Conservation (phyloP, 805 yeast genomes). For the Candida cerambycidarum region DNA sequence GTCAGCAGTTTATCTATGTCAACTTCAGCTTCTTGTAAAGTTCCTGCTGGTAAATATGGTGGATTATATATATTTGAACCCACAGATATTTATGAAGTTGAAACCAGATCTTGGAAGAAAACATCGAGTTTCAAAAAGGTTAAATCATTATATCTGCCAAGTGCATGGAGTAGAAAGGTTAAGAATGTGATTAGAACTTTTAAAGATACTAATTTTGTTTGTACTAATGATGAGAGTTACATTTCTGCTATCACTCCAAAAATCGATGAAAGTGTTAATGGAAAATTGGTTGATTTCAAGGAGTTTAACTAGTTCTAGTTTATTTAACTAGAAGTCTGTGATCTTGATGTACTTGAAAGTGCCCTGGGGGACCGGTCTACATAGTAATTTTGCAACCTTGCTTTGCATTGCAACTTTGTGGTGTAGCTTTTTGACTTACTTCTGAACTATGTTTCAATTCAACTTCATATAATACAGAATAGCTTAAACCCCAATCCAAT, state of each 20-base stretch:
- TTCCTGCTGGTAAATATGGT: conserved; percentile 13
- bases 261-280: conserved; percentile 2
- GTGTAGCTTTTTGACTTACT: no score
- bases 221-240: conserved; percentile 8
- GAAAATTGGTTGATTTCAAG: conserved; percentile 2
- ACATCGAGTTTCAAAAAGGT: background rate
- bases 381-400: no score
- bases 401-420: no score
- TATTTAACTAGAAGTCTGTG: background rate
- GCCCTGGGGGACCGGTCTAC: no score
- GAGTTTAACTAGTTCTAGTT: background rate
- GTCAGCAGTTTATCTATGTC: conserved; percentile 2
- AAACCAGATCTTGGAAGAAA: conserved; percentile 13
- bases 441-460: no score
- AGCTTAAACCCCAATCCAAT: no score
- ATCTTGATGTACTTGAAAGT: no score
- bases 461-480: no score
- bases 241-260: background rate
- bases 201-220: conserved; percentile 6
- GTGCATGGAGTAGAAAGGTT: conserved; percentile 8
- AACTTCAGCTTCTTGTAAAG: conserved; percentile 11
- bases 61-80: conserved; percentile 15
- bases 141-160: conserved; percentile 7
- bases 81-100: background rate
- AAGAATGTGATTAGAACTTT: conserved; percentile 5